Evolutionary conservation across 805 yeast species (phyloP).

Genomic region (Kazachstania taianensis): DNA sequence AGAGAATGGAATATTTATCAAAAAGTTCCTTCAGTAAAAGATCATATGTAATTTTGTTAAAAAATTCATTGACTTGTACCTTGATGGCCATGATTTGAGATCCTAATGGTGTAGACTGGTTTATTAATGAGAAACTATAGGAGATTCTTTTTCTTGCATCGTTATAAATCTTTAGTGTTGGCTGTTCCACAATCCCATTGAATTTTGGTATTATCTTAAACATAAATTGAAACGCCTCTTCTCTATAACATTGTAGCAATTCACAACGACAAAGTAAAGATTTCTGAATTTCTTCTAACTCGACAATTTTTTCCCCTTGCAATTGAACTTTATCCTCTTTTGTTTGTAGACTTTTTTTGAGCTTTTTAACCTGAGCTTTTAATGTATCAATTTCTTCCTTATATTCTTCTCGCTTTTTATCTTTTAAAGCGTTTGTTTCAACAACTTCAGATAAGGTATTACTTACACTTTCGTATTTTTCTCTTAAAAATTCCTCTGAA

Average conservation of each 20-base stretch:
- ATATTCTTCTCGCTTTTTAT: no score
- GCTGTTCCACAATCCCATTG: slow-evolving; percentile 1
- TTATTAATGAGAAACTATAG: background rate
- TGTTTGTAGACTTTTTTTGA: background rate
- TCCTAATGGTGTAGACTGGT: background rate
- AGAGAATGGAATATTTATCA: background rate
- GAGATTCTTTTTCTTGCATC: slow-evolving; percentile 2
- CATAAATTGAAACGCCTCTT: slow-evolving; percentile 5
- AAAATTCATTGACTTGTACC: slow-evolving; percentile 2
- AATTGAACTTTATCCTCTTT: background rate
- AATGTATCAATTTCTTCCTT: background rate
- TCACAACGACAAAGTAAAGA: no score
- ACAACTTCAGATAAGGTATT: no score
- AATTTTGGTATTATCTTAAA: slow-evolving; percentile 1
- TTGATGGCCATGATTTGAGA: slow-evolving; percentile 2
- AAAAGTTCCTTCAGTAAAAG: slow-evolving; percentile 1
- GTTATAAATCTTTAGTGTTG: slow-evolving; percentile 1
- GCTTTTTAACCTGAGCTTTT: background rate
- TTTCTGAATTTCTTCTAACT: background rate
- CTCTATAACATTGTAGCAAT: slow-evolving; percentile 4
- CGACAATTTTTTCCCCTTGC: background rate
- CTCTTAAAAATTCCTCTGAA: no score
- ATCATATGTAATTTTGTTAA: background rate
- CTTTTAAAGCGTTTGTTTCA: no score
- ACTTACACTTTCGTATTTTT: no score